Conservation (phyloP, 495 filamentous ascomycete species). For the Lasiosphaeria ovina region DNA sequence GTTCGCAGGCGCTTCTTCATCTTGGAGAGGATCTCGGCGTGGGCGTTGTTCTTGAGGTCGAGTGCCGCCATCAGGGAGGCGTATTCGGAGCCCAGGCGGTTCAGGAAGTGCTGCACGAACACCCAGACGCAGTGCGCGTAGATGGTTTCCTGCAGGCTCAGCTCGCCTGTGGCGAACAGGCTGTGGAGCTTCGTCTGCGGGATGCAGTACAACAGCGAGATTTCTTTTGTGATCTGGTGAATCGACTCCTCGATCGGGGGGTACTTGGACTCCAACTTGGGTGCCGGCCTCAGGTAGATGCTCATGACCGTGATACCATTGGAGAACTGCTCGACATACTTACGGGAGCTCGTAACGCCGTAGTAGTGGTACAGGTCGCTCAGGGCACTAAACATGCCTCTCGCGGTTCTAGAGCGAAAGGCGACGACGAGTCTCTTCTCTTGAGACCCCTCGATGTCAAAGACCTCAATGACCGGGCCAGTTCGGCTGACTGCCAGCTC, state of each 20-base stretch:
- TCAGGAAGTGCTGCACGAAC: constrained; percentile 95
- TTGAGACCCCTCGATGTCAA: constrained; percentile 83
- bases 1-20: constrained; percentile 93
- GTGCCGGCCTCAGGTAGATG: constrained; percentile 77
- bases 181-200: constrained; percentile 92
- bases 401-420: constrained; percentile 86
- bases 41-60: constrained; percentile 67
- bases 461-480: constrained; percentile 96
- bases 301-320: constrained; percentile 97
- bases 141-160: constrained; percentile 94
- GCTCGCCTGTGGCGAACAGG: constrained; percentile 80
- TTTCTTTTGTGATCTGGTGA: constrained; percentile 98
- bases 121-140: constrained; percentile 98
- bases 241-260: constrained; percentile 83
- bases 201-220: constrained; percentile 94
- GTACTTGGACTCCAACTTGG: constrained; percentile 48
- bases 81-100: constrained; percentile 91
- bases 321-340: constrained; percentile 98
- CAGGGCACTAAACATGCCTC: constrained; percentile 91
- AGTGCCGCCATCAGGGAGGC: constrained; percentile 78
- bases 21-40: constrained; percentile 89
- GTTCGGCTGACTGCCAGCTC: constrained; percentile 75
- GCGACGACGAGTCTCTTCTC: constrained; percentile 94
- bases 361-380: constrained; percentile 99
- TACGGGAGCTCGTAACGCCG: constrained; percentile 89